Conservation (phyloP, 148 eudicot genomes). For the Camellia sinensis region DNA sequence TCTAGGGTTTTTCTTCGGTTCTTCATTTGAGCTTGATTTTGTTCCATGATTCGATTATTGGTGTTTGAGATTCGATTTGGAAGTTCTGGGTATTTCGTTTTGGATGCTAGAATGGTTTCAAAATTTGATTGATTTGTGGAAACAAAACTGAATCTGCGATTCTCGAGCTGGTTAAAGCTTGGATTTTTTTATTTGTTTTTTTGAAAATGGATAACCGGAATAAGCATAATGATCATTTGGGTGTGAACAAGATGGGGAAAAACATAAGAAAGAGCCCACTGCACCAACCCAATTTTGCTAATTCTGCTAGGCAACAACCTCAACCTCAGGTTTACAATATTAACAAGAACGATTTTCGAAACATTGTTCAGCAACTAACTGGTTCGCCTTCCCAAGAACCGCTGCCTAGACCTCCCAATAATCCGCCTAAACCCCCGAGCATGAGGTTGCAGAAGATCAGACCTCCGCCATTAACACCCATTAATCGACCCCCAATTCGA, state of each 20-base stretch:
- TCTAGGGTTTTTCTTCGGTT: constrained; percentile 7
- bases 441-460: constrained; percentile 70
- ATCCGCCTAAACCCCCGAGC: constrained; percentile 69
- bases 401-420: constrained; percentile 65
- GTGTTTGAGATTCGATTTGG: no score
- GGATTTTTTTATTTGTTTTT: neutral
- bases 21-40: constrained; percentile 13
- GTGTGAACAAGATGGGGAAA: constrained; percentile 82
- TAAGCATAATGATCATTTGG: constrained; percentile 53
- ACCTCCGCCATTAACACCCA: constrained; percentile 70
- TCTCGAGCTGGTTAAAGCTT: neutral
- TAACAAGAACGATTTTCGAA: constrained; percentile 89
- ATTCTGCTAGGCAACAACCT: constrained; percentile 41
- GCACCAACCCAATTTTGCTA: constrained; percentile 61
- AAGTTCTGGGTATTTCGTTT: no score
- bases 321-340: constrained; percentile 94
- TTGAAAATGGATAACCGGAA: constrained; percentile 46
- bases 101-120: neutral
- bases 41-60: constrained; percentile 1
- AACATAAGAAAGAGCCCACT: constrained; percentile 67
- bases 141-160: neutral
- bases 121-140: neutral
- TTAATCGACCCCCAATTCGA: constrained; percentile 51
- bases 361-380: constrained; percentile 82
- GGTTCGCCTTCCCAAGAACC: constrained; percentile 81